phyloP scores from a whole-genome alignment of 1,139 yeast species.

The Pichia sp. region DNA sequence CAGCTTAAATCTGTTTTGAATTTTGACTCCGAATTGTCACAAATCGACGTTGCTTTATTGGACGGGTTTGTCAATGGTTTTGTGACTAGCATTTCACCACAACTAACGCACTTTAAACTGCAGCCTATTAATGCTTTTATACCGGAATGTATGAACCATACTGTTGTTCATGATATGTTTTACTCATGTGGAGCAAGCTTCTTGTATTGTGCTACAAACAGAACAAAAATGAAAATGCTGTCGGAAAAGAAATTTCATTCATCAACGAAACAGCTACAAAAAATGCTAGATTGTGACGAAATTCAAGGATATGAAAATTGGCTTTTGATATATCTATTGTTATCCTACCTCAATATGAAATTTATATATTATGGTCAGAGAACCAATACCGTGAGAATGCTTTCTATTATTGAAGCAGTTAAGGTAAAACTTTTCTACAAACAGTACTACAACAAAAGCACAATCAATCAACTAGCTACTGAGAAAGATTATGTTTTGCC shows the following conservation, averaged over 20 bases:
- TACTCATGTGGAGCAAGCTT: slow-evolving; percentile 31
- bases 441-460: too few relatives aligned
- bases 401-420: slow-evolving; percentile 15
- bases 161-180: slow-evolving; percentile 27
- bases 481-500: too few relatives aligned
- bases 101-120: slow-evolving; percentile 32
- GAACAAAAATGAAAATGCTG: slow-evolving; percentile 1
- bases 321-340: slow-evolving; percentile 18
- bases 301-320: slow-evolving; percentile 17
- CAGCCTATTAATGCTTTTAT: slow-evolving; percentile 32
- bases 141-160: slow-evolving; percentile 24
- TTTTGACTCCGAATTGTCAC: not conserved
- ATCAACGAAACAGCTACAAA: slow-evolving; percentile 11
- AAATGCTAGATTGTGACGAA: too few relatives aligned
- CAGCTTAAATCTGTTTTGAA: not conserved
- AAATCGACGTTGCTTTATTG: slow-evolving; percentile 4
- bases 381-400: slow-evolving; percentile 14
- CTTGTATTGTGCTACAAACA: slow-evolving; percentile 7
- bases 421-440: slow-evolving; percentile 11
- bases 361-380: slow-evolving; percentile 16
- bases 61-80: slow-evolving; percentile 32
- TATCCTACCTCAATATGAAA: slow-evolving; percentile 17
- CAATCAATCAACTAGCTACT: too few relatives aligned
- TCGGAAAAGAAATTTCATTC: slow-evolving; percentile 4
- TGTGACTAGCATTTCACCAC: slow-evolving; percentile 33